A percentile compares a stretch with the other conserved stretches of the same genome.
Evolutionary conservation across 345 rosid species (phyloP).

Genomic region (Turritis glabra): DNA sequence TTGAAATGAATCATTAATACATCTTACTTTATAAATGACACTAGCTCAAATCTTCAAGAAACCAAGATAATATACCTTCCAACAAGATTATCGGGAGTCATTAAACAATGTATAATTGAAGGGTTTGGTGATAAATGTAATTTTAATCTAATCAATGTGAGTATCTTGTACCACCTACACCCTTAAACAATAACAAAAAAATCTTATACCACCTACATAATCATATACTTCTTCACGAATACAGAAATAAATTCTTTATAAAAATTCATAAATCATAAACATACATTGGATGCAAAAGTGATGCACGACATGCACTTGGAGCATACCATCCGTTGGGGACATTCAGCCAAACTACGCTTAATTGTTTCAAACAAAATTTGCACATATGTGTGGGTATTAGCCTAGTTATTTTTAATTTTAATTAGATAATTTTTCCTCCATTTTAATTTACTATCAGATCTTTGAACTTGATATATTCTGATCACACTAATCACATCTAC

Average conservation of each 20-base stretch:
- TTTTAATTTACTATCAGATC: not conserved
- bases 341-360: not conserved
- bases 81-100: not conserved
- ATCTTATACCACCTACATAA: conserved; percentile 7
- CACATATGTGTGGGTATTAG: too few species aligned
- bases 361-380: not conserved
- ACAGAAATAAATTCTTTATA: not conserved
- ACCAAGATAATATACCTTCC: not conserved
- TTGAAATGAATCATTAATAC: not conserved
- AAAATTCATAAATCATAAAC: not conserved
- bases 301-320: not conserved
- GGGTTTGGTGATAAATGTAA: not conserved
- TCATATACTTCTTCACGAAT: not conserved
- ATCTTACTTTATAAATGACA: not conserved
- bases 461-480: not conserved
- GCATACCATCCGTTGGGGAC: not conserved
- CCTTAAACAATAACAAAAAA: too few species aligned
- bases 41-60: not conserved
- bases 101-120: not conserved
- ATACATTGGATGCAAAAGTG: not conserved
- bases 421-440: not conserved
- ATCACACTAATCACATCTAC: not conserved
- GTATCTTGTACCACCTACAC: conserved; percentile 3
- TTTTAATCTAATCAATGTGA: not conserved
- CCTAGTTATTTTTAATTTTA: too few species aligned